These are phyloP conservation scores for Nothopassalora personata DNA, from an alignment of 2,329 filamentous ascomycete genomes.

Conservation along the genomic window DNA sequence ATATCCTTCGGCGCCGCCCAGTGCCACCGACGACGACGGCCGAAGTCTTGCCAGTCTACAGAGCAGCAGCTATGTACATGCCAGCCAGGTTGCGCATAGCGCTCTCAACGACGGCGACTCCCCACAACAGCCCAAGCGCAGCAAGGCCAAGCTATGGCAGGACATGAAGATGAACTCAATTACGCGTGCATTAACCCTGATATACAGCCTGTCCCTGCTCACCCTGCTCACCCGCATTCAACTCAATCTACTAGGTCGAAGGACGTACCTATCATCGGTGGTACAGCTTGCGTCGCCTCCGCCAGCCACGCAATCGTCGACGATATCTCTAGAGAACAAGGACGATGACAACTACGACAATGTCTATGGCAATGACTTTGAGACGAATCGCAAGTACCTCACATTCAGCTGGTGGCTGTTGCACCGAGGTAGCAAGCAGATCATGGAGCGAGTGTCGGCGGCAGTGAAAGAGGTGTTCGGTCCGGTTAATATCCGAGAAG, in stretches of 20 bases:
- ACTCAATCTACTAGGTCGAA: conserved; percentile 89
- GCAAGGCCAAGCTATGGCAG: conserved; percentile 92
- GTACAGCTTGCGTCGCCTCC: conserved; percentile 77
- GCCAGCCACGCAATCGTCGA: conserved; percentile 56
- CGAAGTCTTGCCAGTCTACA: conserved; percentile 69
- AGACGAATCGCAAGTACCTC: conserved; percentile 89
- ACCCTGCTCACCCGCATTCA: conserved; percentile 91
- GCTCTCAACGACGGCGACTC: conserved; percentile 13
- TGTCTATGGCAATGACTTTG: conserved; percentile 85
- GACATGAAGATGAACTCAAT: conserved; percentile 95
- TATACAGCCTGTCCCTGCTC: conserved; percentile 85
- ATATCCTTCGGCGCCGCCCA: conserved; percentile 54
- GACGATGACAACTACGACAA: conserved; percentile 82
- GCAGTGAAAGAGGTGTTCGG: conserved; percentile 88
- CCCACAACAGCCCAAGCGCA: conserved; percentile 59
- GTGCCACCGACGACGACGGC: conserved; percentile 75
- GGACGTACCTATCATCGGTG: conserved; percentile 93
- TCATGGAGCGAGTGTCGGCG: conserved; percentile 74
- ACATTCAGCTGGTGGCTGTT: conserved; percentile 98
- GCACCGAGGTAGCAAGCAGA: conserved; percentile 78
- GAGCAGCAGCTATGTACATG: conserved; percentile 76
- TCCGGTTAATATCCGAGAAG: conserved; percentile 79
- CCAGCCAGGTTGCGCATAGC: conserved; percentile 63
- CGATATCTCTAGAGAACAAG: conserved; percentile 86
- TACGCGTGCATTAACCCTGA: conserved; percentile 80